Percentiles rank a stretch among this genome's conserved stretches.
These are phyloP conservation scores for Ilyonectria sp. DNA, from an alignment of 2,329 filamentous ascomycete species.

Conservation along the genomic window DNA sequence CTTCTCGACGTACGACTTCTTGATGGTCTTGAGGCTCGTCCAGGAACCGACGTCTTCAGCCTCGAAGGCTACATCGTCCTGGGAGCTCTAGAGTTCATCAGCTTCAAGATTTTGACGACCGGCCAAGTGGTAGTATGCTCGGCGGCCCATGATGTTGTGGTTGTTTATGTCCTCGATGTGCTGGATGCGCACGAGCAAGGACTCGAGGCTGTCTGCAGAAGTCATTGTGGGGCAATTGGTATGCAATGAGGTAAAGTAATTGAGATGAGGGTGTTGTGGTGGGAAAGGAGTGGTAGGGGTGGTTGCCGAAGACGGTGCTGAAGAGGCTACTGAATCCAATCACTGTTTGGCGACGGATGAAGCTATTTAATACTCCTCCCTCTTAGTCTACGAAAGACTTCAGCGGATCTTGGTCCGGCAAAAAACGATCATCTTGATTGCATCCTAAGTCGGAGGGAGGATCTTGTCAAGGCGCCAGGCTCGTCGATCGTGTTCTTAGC, in stretches of 20 bases:
- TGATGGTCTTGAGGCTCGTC: neutral
- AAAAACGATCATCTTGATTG: neutral
- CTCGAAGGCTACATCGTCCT: neutral
- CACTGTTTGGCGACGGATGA: neutral
- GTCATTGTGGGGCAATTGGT: neutral
- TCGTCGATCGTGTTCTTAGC: neutral
- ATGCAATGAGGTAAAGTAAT: neutral
- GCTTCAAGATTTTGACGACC: neutral
- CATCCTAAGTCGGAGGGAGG: neutral
- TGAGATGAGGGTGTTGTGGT: neutral
- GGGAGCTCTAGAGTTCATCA: neutral
- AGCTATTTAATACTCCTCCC: neutral
- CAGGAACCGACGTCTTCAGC: neutral
- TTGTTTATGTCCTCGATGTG: neutral
- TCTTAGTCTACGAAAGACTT: neutral
- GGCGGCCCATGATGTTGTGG: neutral
- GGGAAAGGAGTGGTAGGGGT: neutral
- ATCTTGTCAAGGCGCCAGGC: neutral
- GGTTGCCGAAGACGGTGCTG: neutral
- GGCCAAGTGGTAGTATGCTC: neutral
- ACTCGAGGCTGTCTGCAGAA: neutral
- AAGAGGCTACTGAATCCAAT: neutral
- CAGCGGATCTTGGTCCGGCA: neutral
- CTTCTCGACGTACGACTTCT: neutral
- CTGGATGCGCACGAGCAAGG: neutral